phyloP scores from a whole-genome alignment of 768 basidiomycete genomes.

The Mycena amicta region DNA sequence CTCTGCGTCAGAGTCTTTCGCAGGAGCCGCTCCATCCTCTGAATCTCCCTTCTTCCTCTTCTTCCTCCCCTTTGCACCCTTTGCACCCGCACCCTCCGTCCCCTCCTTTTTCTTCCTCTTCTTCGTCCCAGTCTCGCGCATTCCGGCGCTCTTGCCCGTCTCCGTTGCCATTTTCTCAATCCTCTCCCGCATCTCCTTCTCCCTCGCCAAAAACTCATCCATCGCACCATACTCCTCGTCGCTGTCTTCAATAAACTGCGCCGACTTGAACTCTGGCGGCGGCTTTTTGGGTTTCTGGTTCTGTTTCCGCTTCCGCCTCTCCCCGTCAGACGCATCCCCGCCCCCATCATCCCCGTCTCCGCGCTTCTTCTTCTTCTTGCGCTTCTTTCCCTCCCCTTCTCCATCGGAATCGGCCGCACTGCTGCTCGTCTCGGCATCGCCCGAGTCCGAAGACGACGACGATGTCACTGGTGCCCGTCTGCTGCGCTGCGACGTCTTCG shows the following conservation, averaged over 20 bases:
- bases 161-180: conserved; percentile 47
- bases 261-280: conserved; percentile 67
- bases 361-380: conserved; percentile 47
- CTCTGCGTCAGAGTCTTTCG: conserved; percentile 23
- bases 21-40: conserved; percentile 21
- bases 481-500: conserved; percentile 52
- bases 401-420: conserved; percentile 28
- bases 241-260: conserved; percentile 90
- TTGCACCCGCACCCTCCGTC: conserved; percentile 27
- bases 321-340: conserved; percentile 37
- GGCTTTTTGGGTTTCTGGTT: conserved; percentile 40
- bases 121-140: conserved; percentile 56
- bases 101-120: conserved; percentile 46
- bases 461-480: conserved; percentile 44
- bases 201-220: conserved; percentile 79
- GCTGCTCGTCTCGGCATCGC: conserved; percentile 15
- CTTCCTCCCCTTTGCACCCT: conserved; percentile 26
- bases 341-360: neutral
- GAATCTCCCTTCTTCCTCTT: conserved; percentile 33
- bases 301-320: conserved; percentile 42
- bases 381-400: conserved; percentile 56
- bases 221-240: conserved; percentile 83
- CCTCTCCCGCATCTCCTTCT: conserved; percentile 62
- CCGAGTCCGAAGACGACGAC: conserved; percentile 48
- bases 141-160: conserved; percentile 45